phyloP scores from a whole-genome alignment of 1,284 basidiomycete genomes.

The Stygiomarasmius scandens region DNA sequence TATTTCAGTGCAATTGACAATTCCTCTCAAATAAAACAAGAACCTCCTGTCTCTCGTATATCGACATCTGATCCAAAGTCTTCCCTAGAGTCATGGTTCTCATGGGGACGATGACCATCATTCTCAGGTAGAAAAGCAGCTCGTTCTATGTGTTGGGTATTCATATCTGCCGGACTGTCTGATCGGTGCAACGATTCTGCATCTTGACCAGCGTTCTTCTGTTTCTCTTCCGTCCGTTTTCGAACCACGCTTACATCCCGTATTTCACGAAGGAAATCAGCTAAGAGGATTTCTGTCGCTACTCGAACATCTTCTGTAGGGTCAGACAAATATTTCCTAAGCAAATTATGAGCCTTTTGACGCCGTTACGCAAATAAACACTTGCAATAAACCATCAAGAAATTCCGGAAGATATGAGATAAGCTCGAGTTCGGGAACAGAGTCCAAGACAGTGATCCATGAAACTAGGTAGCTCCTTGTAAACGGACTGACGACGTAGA shows the following conservation, averaged over 20 bases:
- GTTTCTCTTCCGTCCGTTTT: conserved; percentile 60
- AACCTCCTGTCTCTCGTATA: conserved; percentile 67
- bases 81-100: conserved; percentile 41
- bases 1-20: conserved; percentile 21
- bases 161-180: conserved; percentile 51
- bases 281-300: conserved; percentile 88
- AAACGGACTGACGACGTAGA: conserved; percentile 95
- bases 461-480: conserved; percentile 95
- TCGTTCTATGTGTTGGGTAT: conserved; percentile 48
- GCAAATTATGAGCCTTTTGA: conserved; percentile 10
- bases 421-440: conserved; percentile 94
- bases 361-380: conserved; percentile 21
- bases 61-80: conserved; percentile 55
- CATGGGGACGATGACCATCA: conserved; percentile 48
- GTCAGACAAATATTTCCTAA: conserved; percentile 93
- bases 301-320: conserved; percentile 93
- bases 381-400: conserved; percentile 90
- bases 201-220: conserved; percentile 42
- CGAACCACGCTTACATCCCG: conserved; percentile 80
- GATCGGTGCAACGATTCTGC: conserved; percentile 43
- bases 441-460: conserved; percentile 96
- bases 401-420: conserved; percentile 95
- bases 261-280: conserved; percentile 93
- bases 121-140: conserved; percentile 57
- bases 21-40: conserved; percentile 18